Base-by-base conservation (phyloP, 352 stramenopile species). In the Pythium rhizo-oryzae region DNA sequence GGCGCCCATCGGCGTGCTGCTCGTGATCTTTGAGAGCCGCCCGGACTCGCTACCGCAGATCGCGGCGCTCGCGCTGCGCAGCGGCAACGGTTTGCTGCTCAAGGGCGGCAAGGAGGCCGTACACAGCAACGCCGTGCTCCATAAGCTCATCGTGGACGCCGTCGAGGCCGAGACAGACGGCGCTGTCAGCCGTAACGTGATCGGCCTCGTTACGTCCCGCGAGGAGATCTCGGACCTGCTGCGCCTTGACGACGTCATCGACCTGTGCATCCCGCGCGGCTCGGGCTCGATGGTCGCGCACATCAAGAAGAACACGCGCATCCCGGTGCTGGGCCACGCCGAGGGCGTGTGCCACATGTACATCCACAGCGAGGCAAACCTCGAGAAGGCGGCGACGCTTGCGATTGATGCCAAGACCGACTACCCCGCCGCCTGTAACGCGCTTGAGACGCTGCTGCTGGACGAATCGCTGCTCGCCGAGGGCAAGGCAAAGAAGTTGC, bases 281-380 rank as follows among this genome's bases (percentile, higher is more conserved):
- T 98, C 93, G 37, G 97, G 97, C 65, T 81, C 80, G 15, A 95
- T 99, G 66, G 97, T 99, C 33, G 96, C 89, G 33, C 93, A 97
- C 78, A 99, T 99, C 77, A 99, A 99, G 82, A 92, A 94, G 60
- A 97, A 96, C 77, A 99, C 97, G 35, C 85, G 92, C 30, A 99
- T 99, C 60, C 98, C 97, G 2, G 98, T 99, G 35, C 87, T 99
- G 13, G 97, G 97, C 25, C 98, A 99, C 78, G 96, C 97, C 4
- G 97, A 99, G 66, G 98, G 98, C 51, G 94, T 99, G 47, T 99
- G 98, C 76, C 96, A 99, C 86, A 96, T 99, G 70, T 99, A 99
- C 81, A 87, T 99, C 62, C 93, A 99, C 78, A 79, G 78, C 51
- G 90, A 83, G 3, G 97, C 97, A 18, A 82, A 96, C 60, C 61